Base-by-base conservation (phyloP, 768 basidiomycete species). In the Epithele typhae region DNA sequence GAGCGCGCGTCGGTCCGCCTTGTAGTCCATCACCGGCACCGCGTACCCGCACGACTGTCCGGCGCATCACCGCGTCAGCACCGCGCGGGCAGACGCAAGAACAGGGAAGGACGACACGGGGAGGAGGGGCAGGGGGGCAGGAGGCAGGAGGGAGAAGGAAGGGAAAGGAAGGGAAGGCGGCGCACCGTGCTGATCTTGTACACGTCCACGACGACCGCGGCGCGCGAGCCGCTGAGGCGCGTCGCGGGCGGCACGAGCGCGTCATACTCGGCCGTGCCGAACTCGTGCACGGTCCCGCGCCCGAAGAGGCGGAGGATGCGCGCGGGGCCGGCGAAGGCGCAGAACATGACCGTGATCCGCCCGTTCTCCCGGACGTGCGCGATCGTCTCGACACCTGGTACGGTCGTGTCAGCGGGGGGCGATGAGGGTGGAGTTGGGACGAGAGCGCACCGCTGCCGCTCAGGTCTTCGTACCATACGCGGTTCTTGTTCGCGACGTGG, bases 381-480 rank as follows among this genome's bases (percentile, higher is more conserved):
- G 30, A 81, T 72, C 0, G 78, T 82, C 58, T 82, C 80, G 24
- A 74, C 55, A 7, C 79, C 78, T 81, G 39, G 51, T 17, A 43
- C 19, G 7, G 18, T 3, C n/a, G 6, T 14, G 9, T 43, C 37
- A 19, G 41, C 1, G 40, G 17, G 27, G 27, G 22, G 18, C 19
- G n/a, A 27, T 25, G 5, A 36, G 36, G 48, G 27, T 30, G 14
- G 27, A 7, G 18, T 25, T 3, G 45, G 24, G 22, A 27, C 41
- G 12, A 11, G 22, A n/a, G 67, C 72, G 24, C 46, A 84, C 83
- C 83, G 48, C 81, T 80, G 9, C 84, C 85, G 19, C 78, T 82
- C 37, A 84, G 67, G 58, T 87, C 84, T 54, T 87, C 82, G 50
- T 87, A 87, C 84, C 84, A 87, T 2, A 82, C 78, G 27, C 63